phyloP scores from a whole-genome alignment of 306 rosid genomes.

The Fragaria iinumae region DNA sequence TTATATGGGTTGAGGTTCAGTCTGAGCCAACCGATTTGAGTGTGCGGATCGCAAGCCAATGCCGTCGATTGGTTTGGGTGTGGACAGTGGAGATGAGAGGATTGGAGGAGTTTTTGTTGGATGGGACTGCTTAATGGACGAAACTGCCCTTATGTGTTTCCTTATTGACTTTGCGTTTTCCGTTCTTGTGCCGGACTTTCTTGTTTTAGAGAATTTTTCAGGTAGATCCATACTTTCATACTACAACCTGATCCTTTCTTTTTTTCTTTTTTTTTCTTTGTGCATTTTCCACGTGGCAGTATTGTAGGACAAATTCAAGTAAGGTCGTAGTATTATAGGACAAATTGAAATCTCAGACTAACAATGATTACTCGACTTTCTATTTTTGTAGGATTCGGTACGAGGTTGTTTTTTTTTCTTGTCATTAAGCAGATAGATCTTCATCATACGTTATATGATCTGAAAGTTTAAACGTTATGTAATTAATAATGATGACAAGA shows the following conservation, averaged over 20 bases:
- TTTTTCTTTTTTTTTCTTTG: not conserved
- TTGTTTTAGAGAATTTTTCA: not conserved
- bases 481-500: too few relatives aligned
- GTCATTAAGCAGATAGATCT: too few relatives aligned
- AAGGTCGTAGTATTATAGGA: too few relatives aligned
- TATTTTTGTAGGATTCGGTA: too few relatives aligned
- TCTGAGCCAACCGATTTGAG: constrained; percentile 35
- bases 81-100: constrained; percentile 38
- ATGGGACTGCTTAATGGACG: constrained; percentile 23
- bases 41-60: constrained; percentile 22
- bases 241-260: not conserved
- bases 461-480: too few relatives aligned
- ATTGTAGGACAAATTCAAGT: too few relatives aligned
- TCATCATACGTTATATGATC: too few relatives aligned
- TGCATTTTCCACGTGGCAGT: not conserved
- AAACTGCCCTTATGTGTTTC: constrained; percentile 12
- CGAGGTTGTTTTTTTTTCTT: too few relatives aligned
- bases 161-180: not conserved
- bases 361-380: too few relatives aligned
- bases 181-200: not conserved
- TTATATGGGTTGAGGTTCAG: constrained; percentile 30
- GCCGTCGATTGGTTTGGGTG: constrained; percentile 38
- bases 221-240: not conserved
- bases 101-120: not conserved
- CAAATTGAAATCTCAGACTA: too few relatives aligned